Evolutionary conservation across 805 yeast genomes (phyloP).

Genomic region (Jamesozyma piceae): DNA sequence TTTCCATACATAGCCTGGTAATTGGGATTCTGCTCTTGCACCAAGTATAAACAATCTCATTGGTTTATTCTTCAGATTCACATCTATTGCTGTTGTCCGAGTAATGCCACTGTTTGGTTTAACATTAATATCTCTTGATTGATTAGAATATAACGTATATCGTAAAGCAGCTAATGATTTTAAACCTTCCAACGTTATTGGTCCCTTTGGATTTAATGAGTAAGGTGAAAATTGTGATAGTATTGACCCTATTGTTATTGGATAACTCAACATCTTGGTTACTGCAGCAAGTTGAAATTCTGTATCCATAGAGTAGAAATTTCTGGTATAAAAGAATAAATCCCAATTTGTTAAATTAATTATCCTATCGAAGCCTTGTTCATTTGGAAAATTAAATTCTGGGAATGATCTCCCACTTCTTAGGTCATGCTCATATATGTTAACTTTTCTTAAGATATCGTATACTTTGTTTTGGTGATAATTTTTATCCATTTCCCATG

Average conservation of each 20-base stretch:
- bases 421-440: slow-evolving; percentile 88
- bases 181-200: slow-evolving; percentile 83
- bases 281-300: slow-evolving; percentile 93
- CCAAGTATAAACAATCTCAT: slow-evolving; percentile 84
- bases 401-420: slow-evolving; percentile 91
- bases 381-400: slow-evolving; percentile 86
- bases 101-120: not conserved
- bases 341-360: slow-evolving; percentile 87
- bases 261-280: slow-evolving; percentile 88
- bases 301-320: slow-evolving; percentile 91
- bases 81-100: not conserved
- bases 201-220: slow-evolving; percentile 70
- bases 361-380: slow-evolving; percentile 62
- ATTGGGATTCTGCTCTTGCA: slow-evolving; percentile 84
- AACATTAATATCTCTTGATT: not conserved
- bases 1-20: slow-evolving; percentile 94
- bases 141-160: slow-evolving; percentile 63
- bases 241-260: slow-evolving; percentile 77
- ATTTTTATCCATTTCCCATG: slow-evolving; percentile 73
- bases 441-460: slow-evolving; percentile 74
- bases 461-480: slow-evolving; percentile 62
- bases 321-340: slow-evolving; percentile 82
- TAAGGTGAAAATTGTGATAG: slow-evolving; percentile 84
- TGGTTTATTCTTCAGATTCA: slow-evolving; percentile 59
- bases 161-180: slow-evolving; percentile 88